Evolutionary conservation across 257 asterid species (phyloP).

Genomic region (Solanum tacnaense): DNA sequence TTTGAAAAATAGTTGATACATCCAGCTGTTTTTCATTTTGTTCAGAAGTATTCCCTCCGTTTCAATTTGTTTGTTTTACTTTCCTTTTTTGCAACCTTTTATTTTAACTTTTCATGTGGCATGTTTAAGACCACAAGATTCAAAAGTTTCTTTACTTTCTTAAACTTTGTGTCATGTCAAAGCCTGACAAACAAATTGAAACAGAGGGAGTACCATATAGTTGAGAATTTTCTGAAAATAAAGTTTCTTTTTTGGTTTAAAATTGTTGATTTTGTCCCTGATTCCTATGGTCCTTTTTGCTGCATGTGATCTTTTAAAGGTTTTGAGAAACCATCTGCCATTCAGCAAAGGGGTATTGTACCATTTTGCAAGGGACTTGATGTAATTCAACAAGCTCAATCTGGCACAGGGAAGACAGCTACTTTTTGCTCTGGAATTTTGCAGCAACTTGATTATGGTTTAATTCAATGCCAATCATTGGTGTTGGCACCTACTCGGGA

Average conservation of each 20-base stretch:
- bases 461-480: slow-evolving; percentile 68
- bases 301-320: slow-evolving; percentile 17
- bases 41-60: background rate
- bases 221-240: background rate
- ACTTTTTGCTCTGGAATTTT: slow-evolving; percentile 77
- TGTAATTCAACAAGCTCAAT: slow-evolving; percentile 83
- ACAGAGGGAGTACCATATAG: background rate
- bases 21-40: background rate
- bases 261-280: background rate
- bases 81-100: background rate
- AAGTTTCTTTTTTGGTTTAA: background rate
- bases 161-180: background rate
- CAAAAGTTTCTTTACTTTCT: background rate
- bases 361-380: slow-evolving; percentile 78
- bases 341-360: slow-evolving; percentile 86
- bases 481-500: slow-evolving; percentile 79
- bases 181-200: background rate
- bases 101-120: background rate
- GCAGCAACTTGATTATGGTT: slow-evolving; percentile 63
- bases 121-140: background rate
- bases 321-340: slow-evolving; percentile 90
- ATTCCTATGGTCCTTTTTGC: background rate
- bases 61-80: background rate
- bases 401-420: slow-evolving; percentile 84
- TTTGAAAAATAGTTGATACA: background rate